phyloP scores from a whole-genome alignment of 2,329 filamentous ascomycete species.

The Xylariales sp. region DNA sequence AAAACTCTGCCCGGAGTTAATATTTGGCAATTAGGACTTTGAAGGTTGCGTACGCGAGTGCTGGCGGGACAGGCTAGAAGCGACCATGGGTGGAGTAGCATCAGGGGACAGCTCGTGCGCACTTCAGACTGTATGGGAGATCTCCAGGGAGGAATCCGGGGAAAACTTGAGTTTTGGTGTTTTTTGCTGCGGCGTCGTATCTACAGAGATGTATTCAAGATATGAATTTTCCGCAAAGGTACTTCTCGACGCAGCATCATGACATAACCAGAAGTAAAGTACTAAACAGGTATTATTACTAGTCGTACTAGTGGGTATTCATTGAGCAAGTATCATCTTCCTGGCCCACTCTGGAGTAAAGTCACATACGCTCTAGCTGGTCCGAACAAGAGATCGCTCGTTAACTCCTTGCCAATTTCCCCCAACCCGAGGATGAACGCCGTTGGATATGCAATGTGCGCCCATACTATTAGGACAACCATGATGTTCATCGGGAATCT shows the following conservation, averaged over 20 bases:
- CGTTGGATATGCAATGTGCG: background rate
- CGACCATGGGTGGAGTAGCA: too few species aligned
- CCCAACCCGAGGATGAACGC: background rate
- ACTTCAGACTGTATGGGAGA: background rate
- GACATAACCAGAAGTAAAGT: background rate
- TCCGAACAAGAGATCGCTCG: too few species aligned
- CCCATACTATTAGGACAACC: too few species aligned
- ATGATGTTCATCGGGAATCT: too few species aligned
- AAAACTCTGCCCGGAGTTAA: background rate
- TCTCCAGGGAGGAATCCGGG: background rate
- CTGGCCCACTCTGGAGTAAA: too few species aligned
- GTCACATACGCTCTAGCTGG: too few species aligned
- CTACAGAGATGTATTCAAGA: background rate
- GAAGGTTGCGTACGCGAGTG: background rate
- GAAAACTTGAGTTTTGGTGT: background rate
- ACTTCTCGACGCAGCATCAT: background rate
- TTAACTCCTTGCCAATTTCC: too few species aligned
- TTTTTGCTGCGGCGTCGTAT: too few species aligned
- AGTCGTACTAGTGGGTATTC: background rate
- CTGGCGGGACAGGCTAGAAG: background rate
- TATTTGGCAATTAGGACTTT: background rate
- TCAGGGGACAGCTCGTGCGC: background rate
- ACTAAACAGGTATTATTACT: background rate
- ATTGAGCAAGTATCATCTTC: background rate
- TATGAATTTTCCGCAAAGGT: background rate